phyloP scores from a whole-genome alignment of 2,329 filamentous ascomycete species.

The Aureobasidium sp. region DNA sequence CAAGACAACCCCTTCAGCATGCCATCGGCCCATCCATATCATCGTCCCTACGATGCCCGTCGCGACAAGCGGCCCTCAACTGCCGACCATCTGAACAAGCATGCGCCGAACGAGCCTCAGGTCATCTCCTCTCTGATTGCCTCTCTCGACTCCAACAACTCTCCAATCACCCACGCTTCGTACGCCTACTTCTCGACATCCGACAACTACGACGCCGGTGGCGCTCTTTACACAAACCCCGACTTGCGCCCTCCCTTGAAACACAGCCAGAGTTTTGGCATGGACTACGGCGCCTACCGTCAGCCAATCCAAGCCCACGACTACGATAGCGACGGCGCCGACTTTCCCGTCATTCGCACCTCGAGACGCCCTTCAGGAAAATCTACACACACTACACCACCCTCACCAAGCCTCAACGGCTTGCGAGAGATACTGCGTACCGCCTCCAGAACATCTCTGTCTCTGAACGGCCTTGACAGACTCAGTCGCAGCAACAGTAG shows the following conservation, averaged over 20 bases:
- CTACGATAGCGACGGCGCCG: slow-evolving; percentile 48
- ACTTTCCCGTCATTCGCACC: slow-evolving; percentile 68
- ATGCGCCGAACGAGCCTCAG: slow-evolving; percentile 28
- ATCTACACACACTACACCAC: slow-evolving; percentile 60
- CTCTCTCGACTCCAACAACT: slow-evolving; percentile 39
- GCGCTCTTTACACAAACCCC: not conserved
- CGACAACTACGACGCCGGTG: slow-evolving; percentile 1
- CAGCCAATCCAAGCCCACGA: slow-evolving; percentile 40
- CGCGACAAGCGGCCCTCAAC: slow-evolving; percentile 16
- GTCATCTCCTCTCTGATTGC: slow-evolving; percentile 60
- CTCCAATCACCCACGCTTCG: not conserved
- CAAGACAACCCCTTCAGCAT: not conserved
- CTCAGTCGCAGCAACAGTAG: slow-evolving; percentile 45
- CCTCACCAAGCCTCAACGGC: slow-evolving; percentile 30
- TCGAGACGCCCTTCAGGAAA: slow-evolving; percentile 72
- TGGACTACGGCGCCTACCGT: slow-evolving; percentile 56
- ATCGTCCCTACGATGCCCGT: not conserved
- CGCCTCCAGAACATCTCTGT: slow-evolving; percentile 12
- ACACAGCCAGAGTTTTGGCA: slow-evolving; percentile 45
- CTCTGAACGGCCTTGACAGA: slow-evolving; percentile 46
- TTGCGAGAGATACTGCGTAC: slow-evolving; percentile 52
- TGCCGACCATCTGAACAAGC: slow-evolving; percentile 25
- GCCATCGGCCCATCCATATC: not conserved
- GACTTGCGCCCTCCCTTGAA: slow-evolving; percentile 1
- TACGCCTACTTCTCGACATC: slow-evolving; percentile 8